Conservation (phyloP, 805 yeast genomes). For the Maudiozyma bulderi region DNA sequence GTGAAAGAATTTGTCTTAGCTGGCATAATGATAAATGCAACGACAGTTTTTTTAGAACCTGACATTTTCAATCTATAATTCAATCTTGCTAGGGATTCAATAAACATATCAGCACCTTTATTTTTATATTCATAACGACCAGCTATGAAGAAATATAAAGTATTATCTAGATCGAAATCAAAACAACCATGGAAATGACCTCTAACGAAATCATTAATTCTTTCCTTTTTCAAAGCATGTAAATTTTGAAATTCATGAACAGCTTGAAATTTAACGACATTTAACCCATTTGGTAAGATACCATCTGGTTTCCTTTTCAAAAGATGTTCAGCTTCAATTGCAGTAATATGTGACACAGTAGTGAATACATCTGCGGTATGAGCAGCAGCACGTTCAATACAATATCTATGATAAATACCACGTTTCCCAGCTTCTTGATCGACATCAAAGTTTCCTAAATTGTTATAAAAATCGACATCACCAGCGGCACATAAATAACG, state of each 20-base stretch:
- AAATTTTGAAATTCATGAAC: conserved; percentile 96
- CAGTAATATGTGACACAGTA: conserved; percentile 96
- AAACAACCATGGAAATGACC: conserved; percentile 97
- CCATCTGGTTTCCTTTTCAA: conserved; percentile 96
- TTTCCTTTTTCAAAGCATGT: conserved; percentile 85
- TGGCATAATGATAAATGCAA: conserved; percentile 97
- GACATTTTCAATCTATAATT: conserved; percentile 76
- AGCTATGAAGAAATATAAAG: conserved; percentile 90
- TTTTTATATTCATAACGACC: conserved; percentile 95
- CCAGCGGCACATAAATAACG: conserved; percentile 96
- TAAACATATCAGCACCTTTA: conserved; percentile 92
- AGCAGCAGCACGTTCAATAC: conserved; percentile 93
- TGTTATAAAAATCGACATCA: conserved; percentile 89
- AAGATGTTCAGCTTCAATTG: conserved; percentile 86
- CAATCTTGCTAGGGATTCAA: conserved; percentile 85
- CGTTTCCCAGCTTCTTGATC: conserved; percentile 97
- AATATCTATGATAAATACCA: conserved; percentile 93
- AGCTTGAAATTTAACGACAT: conserved; percentile 92
- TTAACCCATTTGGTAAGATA: conserved; percentile 91
- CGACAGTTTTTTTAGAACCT: conserved; percentile 84
- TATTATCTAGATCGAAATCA: conserved; percentile 89
- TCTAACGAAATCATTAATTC: conserved; percentile 85
- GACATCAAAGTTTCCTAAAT: conserved; percentile 79
- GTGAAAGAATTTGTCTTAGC: conserved; percentile 91
- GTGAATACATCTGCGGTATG: conserved; percentile 95